phyloP scores from a whole-genome alignment of 2,329 filamentous ascomycete genomes.

The Talaromyces sp. region DNA sequence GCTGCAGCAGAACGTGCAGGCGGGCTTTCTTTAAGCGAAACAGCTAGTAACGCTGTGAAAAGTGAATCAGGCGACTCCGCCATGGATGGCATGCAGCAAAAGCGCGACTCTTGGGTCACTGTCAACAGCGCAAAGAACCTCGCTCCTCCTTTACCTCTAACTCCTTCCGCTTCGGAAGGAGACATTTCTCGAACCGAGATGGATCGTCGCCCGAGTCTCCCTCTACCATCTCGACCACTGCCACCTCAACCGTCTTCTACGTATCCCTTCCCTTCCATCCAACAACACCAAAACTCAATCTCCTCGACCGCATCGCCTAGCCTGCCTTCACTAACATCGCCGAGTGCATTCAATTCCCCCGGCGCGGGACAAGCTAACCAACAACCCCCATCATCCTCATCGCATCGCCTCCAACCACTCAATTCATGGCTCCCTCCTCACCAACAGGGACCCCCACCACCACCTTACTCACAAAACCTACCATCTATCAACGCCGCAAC shows the following conservation, averaged over 20 bases:
- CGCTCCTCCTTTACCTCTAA: constrained; percentile 6
- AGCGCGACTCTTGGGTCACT: constrained; percentile 43
- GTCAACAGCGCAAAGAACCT: constrained; percentile 30
- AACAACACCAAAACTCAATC: constrained; percentile 25
- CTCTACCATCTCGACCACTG: constrained; percentile 31
- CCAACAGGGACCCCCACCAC: constrained; percentile 28
- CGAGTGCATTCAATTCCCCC: constrained; percentile 22
- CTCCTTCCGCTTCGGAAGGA: constrained; percentile 6
- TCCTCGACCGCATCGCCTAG: constrained; percentile 30
- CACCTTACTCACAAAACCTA: constrained; percentile 37
- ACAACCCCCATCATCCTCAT: constrained; percentile 27
- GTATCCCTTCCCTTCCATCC: constrained; percentile 34
- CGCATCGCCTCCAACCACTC: constrained; percentile 38
- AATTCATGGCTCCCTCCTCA: constrained; percentile 32
- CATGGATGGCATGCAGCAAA: constrained; percentile 28
- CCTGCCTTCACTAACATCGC: constrained; percentile 31
- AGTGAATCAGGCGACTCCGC: constrained; percentile 36
- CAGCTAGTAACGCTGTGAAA: constrained; percentile 40
- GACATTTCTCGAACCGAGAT: constrained; percentile 17
- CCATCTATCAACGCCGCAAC: constrained; percentile 34
- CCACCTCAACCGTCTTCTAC: constrained; percentile 30
- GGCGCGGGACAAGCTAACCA: constrained; percentile 23
- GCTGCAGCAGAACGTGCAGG: constrained; percentile 15
- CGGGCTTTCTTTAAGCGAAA: constrained; percentile 33
- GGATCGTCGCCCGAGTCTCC: constrained; percentile 35